Evolutionary conservation across 140 eudicot species (phyloP).

Genomic region (Erigeron philadelphicus): DNA sequence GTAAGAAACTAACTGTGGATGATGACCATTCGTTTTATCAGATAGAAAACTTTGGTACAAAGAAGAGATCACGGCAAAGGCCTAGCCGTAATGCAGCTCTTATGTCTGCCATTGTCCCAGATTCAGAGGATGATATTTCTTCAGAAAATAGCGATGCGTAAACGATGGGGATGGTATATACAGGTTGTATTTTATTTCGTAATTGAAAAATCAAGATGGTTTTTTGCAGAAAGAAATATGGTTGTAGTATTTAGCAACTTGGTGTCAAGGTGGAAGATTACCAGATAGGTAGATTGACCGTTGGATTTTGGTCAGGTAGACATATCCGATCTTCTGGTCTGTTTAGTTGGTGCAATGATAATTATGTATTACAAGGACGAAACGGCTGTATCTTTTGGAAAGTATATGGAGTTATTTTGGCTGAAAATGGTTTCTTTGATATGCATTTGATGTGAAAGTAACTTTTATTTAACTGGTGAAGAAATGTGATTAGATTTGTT

Average conservation of each 20-base stretch:
- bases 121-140: conserved; percentile 53
- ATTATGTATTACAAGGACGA: neutral
- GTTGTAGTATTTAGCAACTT: conserved; percentile 23
- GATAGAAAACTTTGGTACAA: conserved; percentile 38
- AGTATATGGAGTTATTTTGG: neutral
- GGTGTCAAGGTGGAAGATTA: neutral
- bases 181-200: neutral
- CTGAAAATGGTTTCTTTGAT: neutral
- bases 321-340: neutral
- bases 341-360: neutral
- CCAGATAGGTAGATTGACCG: neutral
- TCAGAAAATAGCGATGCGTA: conserved; percentile 14
- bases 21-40: conserved; percentile 34
- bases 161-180: conserved; percentile 11
- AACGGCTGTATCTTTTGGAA: conserved; percentile 10
- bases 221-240: neutral
- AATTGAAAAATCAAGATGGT: conserved; percentile 8
- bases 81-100: conserved; percentile 49
- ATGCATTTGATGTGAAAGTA: neutral
- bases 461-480: neutral
- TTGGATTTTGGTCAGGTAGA: conserved; percentile 10
- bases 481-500: neutral
- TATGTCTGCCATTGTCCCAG: conserved; percentile 41
- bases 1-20: conserved; percentile 35
- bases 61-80: conserved; percentile 47